These are phyloP conservation scores for Pneumocystis canis DNA, from an alignment of 1,139 yeast species.

Conservation along the genomic window DNA sequence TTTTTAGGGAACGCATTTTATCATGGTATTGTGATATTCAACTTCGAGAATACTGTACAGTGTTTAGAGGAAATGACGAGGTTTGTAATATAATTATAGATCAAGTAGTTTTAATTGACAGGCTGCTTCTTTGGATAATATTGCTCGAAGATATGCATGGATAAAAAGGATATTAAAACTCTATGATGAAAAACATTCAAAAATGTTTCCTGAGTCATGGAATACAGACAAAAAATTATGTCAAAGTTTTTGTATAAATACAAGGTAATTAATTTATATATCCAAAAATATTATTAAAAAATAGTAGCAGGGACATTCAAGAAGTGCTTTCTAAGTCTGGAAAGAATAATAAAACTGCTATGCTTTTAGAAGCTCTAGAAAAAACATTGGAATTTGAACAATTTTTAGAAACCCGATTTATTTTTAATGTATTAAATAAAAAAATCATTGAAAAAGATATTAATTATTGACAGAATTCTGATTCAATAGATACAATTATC, in stretches of 20 bases:
- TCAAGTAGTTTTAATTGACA: conserved; percentile 1
- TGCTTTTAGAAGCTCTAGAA: conserved; percentile 45
- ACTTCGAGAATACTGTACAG: conserved; percentile 56
- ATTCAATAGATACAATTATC: conserved; percentile 10
- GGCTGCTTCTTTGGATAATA: conserved; percentile 84
- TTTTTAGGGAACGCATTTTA: conserved; percentile 39
- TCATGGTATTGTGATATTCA: conserved; percentile 63
- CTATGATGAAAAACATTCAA: conserved; percentile 38
- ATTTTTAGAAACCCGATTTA: conserved; percentile 38
- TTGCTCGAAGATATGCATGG: conserved; percentile 66
- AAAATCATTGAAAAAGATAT: background rate
- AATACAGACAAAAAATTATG: conserved; percentile 48
- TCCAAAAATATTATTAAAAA: background rate
- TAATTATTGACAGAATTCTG: conserved; percentile 7
- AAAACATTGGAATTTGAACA: conserved; percentile 68
- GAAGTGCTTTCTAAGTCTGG: conserved; percentile 29
- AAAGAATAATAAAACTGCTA: conserved; percentile 36
- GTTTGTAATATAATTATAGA: conserved; percentile 1
- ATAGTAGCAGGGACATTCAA: conserved; percentile 51
- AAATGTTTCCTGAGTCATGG: conserved; percentile 61
- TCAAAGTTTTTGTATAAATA: conserved; percentile 44
- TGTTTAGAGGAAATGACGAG: conserved; percentile 67
- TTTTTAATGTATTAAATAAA: background rate
- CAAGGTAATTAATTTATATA: background rate
- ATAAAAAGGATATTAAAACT: conserved; percentile 55